Base-by-base conservation (phyloP, 2,329 filamentous ascomycete genomes). In the Aspergillus quadricinctus region DNA sequence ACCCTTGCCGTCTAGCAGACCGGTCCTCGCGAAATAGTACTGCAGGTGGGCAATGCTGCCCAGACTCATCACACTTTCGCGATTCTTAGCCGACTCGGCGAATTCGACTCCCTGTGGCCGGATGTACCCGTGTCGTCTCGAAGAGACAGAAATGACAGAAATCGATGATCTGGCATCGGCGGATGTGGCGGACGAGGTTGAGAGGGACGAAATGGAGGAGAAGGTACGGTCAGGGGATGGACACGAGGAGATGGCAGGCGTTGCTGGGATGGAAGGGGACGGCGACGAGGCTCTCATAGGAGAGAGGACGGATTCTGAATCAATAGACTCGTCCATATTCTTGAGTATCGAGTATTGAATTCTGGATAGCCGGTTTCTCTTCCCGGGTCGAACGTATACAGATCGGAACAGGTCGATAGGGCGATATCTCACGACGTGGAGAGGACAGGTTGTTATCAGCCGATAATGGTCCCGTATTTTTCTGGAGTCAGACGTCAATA, bases 31-130 rank as follows among this genome's bases (percentile, higher is more conserved):
- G 77, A 99, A 99, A 76, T 97, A 99, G 77, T 97, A 96, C 75
- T 99, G 94, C 69, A 99, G 80, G 77, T 99, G 94, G 55, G 92
- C 91, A 66, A 99, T 99, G 74, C 92, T 97, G 54, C 94, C 94
- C 60, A 99, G 77, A 69, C 91, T 96, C 84, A 97, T 88, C 62
- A 99, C 94, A 70, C 92, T 97, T 73, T 99, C 93, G 61, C 94
- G 83, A 51, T 91, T 91, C 69, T 86, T 87, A 49, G 94, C 94
- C 55, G 92, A 97, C 57, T 89, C 88, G 27, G 94, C 90, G 72
- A 97, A 99, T 67, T 92, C 84, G 52, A 90, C 95, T 53, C 87
- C 90, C 71, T 92, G 88, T 0, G 92, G 92, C 50, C 92, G 84
- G 77, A 95, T 89, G 76, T 93, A 97, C 46, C 92, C 92, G 60